Conservation (phyloP, 2,329 filamentous ascomycete genomes). For the Exophiala aquamarina region DNA sequence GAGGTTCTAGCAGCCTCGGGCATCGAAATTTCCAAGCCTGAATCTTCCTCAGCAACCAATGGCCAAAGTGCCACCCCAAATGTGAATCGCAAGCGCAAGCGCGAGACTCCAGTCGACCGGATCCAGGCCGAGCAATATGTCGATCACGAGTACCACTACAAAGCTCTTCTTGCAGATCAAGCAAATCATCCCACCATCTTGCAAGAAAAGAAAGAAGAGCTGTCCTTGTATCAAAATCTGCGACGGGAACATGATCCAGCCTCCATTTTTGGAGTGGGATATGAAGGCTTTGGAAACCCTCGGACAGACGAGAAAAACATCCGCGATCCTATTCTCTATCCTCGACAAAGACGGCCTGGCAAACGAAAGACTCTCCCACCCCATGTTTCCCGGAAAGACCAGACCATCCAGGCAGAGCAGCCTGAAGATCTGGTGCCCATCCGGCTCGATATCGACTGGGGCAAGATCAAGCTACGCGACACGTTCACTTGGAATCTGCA, state of each 20-base stretch:
- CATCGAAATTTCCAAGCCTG: slow-evolving; percentile 32
- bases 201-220: slow-evolving; percentile 64
- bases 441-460: slow-evolving; percentile 88
- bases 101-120: slow-evolving; percentile 45
- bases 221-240: slow-evolving; percentile 68
- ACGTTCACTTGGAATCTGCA: slow-evolving; percentile 99
- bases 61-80: slow-evolving; percentile 30
- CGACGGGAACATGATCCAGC: slow-evolving; percentile 57
- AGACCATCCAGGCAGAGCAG: slow-evolving; percentile 82
- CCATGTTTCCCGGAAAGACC: slow-evolving; percentile 74
- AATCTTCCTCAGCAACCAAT: slow-evolving; percentile 32
- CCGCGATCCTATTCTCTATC: slow-evolving; percentile 73
- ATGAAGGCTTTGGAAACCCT: slow-evolving; percentile 85
- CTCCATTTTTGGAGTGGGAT: slow-evolving; percentile 68
- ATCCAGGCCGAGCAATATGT: slow-evolving; percentile 64
- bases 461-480: slow-evolving; percentile 92
- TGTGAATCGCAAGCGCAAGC: slow-evolving; percentile 43
- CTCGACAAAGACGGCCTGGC: slow-evolving; percentile 71
- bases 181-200: slow-evolving; percentile 59
- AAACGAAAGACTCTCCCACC: slow-evolving; percentile 72
- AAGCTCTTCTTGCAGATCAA: slow-evolving; percentile 52
- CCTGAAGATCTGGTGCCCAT: slow-evolving; percentile 89
- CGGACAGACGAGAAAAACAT: slow-evolving; percentile 67
- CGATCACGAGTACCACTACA: slow-evolving; percentile 62
- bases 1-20: slow-evolving; percentile 57